phyloP scores from a whole-genome alignment of 2,329 filamentous ascomycete genomes.

The Stagonosporopsis rhizophila region DNA sequence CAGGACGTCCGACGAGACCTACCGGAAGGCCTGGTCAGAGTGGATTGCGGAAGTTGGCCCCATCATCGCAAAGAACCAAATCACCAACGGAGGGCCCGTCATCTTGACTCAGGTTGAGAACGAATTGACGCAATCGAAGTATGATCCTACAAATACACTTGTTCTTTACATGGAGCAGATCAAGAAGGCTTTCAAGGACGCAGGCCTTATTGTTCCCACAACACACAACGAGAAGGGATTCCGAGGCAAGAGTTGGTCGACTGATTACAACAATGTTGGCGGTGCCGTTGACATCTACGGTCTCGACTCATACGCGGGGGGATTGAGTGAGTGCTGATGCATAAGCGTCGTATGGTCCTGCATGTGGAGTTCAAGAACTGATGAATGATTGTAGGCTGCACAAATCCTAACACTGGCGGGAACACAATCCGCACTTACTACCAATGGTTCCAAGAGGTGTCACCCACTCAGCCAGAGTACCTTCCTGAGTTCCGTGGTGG shows the following conservation, averaged over 20 bases:
- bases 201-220: slow-evolving; percentile 59
- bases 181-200: slow-evolving; percentile 54
- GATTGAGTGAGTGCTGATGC: too few relatives aligned
- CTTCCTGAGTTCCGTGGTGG: slow-evolving; percentile 63
- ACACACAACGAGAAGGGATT: slow-evolving; percentile 62
- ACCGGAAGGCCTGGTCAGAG: slow-evolving; percentile 56
- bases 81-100: slow-evolving; percentile 60
- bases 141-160: slow-evolving; percentile 54
- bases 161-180: slow-evolving; percentile 63
- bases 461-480: slow-evolving; percentile 61
- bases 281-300: slow-evolving; percentile 61
- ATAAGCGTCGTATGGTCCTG: too few relatives aligned
- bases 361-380: too few relatives aligned
- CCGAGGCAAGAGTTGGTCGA: slow-evolving; percentile 59
- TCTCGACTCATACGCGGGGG: slow-evolving; percentile 57
- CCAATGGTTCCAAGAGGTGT: slow-evolving; percentile 65
- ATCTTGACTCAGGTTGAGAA: slow-evolving; percentile 63
- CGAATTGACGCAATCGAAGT: slow-evolving; percentile 57
- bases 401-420: slow-evolving; percentile 58
- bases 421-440: slow-evolving; percentile 61
- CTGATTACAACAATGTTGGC: slow-evolving; percentile 63
- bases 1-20: slow-evolving; percentile 54
- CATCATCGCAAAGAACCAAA: slow-evolving; percentile 59
- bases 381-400: slow-evolving; percentile 44
- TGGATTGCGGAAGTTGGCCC: slow-evolving; percentile 57